Evolutionary conservation across 495 filamentous ascomycete species (phyloP), one percentile per base, ranked within the genome.

Genomic region (Tuber aestivum): DNA sequence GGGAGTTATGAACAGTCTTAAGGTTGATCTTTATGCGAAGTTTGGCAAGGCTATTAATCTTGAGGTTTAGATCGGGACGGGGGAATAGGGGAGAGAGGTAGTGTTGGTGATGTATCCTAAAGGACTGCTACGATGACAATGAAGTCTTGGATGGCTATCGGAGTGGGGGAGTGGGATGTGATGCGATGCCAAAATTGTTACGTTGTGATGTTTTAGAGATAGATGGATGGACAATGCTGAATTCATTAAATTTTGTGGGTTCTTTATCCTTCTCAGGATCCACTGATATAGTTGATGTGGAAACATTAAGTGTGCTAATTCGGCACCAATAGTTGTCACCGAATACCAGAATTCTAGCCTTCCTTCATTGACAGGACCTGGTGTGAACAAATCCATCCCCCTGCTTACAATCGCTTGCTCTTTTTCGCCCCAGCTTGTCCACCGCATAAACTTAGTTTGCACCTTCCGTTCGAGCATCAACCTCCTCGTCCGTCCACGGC

Each of bases 31-130:
- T 77, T 99, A 99, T 85, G 95, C 93, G 44, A 89, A 97, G 73
- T 97, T 99, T 85, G 95, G 95, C 18, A 89, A 91, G 79, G 95
- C 92, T 82, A 97, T 99, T 86, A 99, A 99, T 83, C 85, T 99
- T 79, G 95, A 99, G 84, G 93, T 92, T 79, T 97, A 86, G 89
- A 35, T 70, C 69, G 70, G 32, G 41, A 27, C 3, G 56, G 21
- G 27, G 32, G 32, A 61, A 61, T 14, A 32, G n/a, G 56, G 45
- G n/a, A 32, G n/a, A 61, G 27, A 10, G n/a, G 8, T 3, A 14
- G 56, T 65, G 27, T 35, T 65, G 27, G 27, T 35, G 27, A n/a
- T 65, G 56, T 65, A 65, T 35, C 56, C 12, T 18, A 35, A 65
- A 9, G 56, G 32, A 4, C 1, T 35, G 14, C 27, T 18, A 65